These are phyloP conservation scores for Rhododendron simsii DNA, from an alignment of 148 eudicot species.

Conservation along the genomic window DNA sequence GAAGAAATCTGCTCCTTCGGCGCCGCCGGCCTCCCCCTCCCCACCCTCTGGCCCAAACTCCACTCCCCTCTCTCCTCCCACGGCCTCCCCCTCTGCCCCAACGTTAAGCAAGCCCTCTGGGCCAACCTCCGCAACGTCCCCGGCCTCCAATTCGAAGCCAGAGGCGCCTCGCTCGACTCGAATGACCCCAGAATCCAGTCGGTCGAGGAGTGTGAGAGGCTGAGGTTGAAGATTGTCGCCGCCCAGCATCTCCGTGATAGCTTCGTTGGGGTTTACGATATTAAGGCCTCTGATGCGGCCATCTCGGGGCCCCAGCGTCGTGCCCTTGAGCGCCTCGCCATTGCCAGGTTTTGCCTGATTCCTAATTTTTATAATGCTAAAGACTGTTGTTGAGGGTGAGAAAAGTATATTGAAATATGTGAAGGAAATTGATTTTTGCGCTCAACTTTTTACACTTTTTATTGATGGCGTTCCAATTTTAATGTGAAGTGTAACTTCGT, in stretches of 20 bases:
- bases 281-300: constrained; percentile 41
- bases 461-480: too few relatives aligned
- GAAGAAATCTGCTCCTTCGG: constrained; percentile 67
- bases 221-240: constrained; percentile 58
- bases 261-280: constrained; percentile 69
- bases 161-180: constrained; percentile 18
- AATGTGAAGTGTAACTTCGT: too few relatives aligned
- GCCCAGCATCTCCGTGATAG: constrained; percentile 47
- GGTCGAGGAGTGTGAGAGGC: constrained; percentile 50
- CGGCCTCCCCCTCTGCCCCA: constrained; percentile 44
- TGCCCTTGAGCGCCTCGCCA: constrained; percentile 68
- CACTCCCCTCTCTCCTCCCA: constrained; percentile 34
- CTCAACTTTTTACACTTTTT: too few relatives aligned
- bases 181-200: constrained; percentile 19
- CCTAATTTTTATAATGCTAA: neutral
- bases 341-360: constrained; percentile 51
- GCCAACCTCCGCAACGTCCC: constrained; percentile 50
- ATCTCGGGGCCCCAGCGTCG: constrained; percentile 43
- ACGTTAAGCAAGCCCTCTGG: constrained; percentile 66
- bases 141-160: constrained; percentile 40
- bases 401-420: too few relatives aligned
- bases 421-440: too few relatives aligned
- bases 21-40: constrained; percentile 46
- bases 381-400: too few relatives aligned
- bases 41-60: constrained; percentile 54